Conservation (phyloP, 129 eudicot genomes). For the Scalesia atractyloides region DNA sequence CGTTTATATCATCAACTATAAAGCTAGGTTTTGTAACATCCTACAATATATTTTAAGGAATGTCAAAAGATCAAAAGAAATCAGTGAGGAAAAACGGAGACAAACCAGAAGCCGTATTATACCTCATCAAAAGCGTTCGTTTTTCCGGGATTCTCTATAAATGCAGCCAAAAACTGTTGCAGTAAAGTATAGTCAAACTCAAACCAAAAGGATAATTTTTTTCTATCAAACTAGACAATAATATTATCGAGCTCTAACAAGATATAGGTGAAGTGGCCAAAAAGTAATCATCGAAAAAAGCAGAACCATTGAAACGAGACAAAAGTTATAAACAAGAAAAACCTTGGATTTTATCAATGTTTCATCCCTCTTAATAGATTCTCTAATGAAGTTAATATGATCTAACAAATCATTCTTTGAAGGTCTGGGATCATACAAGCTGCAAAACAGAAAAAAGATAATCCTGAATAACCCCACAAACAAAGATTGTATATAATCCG, state of each 20-base stretch:
- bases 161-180: slow-evolving; percentile 55
- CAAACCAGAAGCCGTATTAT: slow-evolving; percentile 18
- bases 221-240: slow-evolving; percentile 2
- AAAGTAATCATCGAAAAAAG: not conserved
- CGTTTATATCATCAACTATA: slow-evolving; percentile 49
- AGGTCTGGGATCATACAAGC: slow-evolving; percentile 60
- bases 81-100: slow-evolving; percentile 14
- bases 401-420: slow-evolving; percentile 61
- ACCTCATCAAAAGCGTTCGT: slow-evolving; percentile 60
- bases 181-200: slow-evolving; percentile 7
- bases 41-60: slow-evolving; percentile 41
- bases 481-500: not conserved
- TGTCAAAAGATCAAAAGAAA: slow-evolving; percentile 19
- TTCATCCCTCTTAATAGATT: slow-evolving; percentile 57
- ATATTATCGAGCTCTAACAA: not conserved
- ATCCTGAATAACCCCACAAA: slow-evolving; percentile 18
- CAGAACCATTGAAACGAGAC: not conserved
- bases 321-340: slow-evolving; percentile 15
- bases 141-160: slow-evolving; percentile 64
- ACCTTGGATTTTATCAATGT: slow-evolving; percentile 65
- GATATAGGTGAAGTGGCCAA: not conserved
- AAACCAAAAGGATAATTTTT: not conserved
- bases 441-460: slow-evolving; percentile 30
- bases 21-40: slow-evolving; percentile 41
- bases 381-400: slow-evolving; percentile 47